Evolutionary conservation across 2,329 filamentous ascomycete species (phyloP).

Genomic region (Alternaria dauci): DNA sequence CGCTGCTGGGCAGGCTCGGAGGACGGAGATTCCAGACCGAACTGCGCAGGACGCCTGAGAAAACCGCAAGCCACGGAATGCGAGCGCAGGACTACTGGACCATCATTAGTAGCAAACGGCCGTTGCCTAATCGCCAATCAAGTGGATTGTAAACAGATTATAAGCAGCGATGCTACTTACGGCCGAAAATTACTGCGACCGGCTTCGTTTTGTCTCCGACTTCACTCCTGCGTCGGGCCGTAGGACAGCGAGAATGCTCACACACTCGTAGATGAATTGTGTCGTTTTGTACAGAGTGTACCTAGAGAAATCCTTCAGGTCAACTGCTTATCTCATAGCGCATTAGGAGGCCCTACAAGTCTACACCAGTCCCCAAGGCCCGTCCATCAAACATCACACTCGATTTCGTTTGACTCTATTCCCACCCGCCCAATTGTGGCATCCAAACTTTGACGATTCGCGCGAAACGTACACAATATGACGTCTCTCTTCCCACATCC

Average conservation of each 20-base stretch:
- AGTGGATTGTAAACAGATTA: not conserved
- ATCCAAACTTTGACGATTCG: not conserved
- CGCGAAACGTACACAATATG: slow-evolving; percentile 50
- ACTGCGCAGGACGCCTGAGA: not conserved
- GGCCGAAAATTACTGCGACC: slow-evolving; percentile 6
- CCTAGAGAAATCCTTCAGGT: too few relatives aligned
- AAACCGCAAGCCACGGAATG: slow-evolving; percentile 2
- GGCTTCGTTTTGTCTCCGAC: not conserved
- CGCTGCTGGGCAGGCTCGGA: not conserved
- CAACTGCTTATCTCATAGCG: not conserved
- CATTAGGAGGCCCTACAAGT: not conserved
- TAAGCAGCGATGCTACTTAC: not conserved
- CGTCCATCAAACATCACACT: not conserved
- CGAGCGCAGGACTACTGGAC: not conserved
- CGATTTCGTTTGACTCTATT: not conserved
- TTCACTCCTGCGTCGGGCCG: not conserved
- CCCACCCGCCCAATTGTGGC: not conserved
- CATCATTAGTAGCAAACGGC: slow-evolving; percentile 10
- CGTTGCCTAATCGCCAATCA: not conserved
- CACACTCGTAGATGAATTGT: not conserved
- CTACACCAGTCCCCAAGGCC: not conserved
- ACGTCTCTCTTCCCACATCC: slow-evolving; percentile 65
- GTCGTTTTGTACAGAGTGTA: not conserved
- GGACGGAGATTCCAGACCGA: not conserved
- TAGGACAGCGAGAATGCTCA: not conserved